phyloP scores from a whole-genome alignment of 345 rosid species.

The Acer negundo region DNA sequence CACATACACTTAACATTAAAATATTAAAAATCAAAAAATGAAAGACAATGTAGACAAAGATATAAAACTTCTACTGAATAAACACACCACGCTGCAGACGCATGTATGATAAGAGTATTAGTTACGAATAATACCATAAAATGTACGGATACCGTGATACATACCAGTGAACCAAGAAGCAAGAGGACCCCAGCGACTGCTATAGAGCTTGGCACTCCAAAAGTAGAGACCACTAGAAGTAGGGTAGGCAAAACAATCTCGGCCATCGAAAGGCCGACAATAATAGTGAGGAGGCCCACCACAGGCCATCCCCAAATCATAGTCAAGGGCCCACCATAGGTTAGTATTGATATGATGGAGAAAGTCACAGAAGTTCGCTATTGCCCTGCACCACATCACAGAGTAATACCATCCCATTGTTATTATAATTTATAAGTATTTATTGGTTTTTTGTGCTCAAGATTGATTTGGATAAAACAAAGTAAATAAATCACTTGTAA shows the following conservation, averaged over 20 bases:
- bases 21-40: no score
- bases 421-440: background rate
- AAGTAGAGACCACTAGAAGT: slow-evolving; percentile 60
- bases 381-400: slow-evolving; percentile 30
- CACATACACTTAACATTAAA: no score
- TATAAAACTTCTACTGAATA: no score
- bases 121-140: no score
- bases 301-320: slow-evolving; percentile 61
- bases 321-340: slow-evolving; percentile 54
- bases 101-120: no score
- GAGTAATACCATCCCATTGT: background rate
- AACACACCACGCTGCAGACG: no score
- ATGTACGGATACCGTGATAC: background rate
- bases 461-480: no score
- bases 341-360: slow-evolving; percentile 48
- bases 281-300: slow-evolving; percentile 42
- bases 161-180: slow-evolving; percentile 73
- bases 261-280: slow-evolving; percentile 52
- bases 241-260: slow-evolving; percentile 68
- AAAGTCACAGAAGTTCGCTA: slow-evolving; percentile 53
- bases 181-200: slow-evolving; percentile 50
- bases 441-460: no score
- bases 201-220: slow-evolving; percentile 62
- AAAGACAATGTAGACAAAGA: no score
- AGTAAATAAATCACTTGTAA: no score